Evolutionary conservation across 2,329 filamentous ascomycete genomes (phyloP).

Genomic region (Hymenoscyphus occultus): DNA sequence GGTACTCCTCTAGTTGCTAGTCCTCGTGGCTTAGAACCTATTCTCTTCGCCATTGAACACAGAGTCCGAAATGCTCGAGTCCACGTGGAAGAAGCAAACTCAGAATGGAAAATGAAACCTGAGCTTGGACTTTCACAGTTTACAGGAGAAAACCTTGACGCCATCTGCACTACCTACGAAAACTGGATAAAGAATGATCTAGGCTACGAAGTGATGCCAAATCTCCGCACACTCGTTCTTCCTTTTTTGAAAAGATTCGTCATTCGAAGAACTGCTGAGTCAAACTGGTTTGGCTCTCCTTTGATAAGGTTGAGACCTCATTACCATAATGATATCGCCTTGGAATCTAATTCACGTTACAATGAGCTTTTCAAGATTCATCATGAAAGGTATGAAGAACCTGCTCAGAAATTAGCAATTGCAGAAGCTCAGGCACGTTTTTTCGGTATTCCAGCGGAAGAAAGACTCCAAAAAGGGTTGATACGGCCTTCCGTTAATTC

Average conservation of each 20-base stretch:
- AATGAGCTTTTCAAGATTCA: neutral
- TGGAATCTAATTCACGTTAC: constrained; percentile 2
- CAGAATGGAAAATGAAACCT: constrained; percentile 4
- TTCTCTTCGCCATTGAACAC: constrained; percentile 23
- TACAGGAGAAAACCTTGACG: constrained; percentile 13
- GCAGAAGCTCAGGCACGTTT: neutral
- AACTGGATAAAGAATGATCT: constrained; percentile 9
- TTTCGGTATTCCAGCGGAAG: neutral
- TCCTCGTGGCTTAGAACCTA: constrained; percentile 20
- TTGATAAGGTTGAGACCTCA: constrained; percentile 23
- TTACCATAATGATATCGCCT: constrained; percentile 21
- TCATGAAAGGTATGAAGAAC: neutral
- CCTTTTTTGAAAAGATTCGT: constrained; percentile 23
- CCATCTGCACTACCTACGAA: constrained; percentile 19
- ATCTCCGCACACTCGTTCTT: neutral
- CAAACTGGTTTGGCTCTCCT: constrained; percentile 23
- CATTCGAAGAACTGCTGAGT: constrained; percentile 23
- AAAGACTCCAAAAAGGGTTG: neutral
- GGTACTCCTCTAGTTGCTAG: constrained; percentile 21
- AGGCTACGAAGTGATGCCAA: neutral
- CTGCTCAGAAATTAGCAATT: neutral
- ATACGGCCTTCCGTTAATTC: neutral
- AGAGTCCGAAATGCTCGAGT: constrained; percentile 10
- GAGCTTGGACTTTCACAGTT: constrained; percentile 1
- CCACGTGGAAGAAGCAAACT: neutral